Base-by-base conservation (phyloP, 768 basidiomycete genomes). In the Phaeolepiota aurea region DNA sequence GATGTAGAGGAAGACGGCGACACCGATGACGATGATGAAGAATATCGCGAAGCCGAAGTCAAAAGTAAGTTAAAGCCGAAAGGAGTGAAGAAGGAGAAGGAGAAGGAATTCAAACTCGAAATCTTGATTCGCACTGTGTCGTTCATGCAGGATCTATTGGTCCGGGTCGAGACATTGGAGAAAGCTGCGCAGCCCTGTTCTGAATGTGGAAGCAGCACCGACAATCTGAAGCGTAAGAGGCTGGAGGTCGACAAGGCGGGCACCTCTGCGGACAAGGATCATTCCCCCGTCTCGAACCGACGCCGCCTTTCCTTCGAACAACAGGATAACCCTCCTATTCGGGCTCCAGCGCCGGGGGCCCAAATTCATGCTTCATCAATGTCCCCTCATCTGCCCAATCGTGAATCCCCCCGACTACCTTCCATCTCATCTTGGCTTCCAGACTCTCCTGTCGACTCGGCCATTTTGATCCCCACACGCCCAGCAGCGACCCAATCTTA, bases 31-130 rank as follows among this genome's bases (percentile, higher is more conserved):
- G 65, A 63, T 9, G 64, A 58, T 2, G 65, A 61, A 20, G 67
- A 58, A 15, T 51, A 54, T 4, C 55, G 58, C 19, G 68, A 61
- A 13, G 63, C 51, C 16, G 65, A 62, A 12, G 51, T 52, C 33
- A 46, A 41, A 45, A 50, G 53, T 13, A 54, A 51, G 32, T 46
- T 37, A 30, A 44, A 18, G 16, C 54, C 50, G 0, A 51, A 59
- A 12, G 61, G 69, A 3, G 80, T 76, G 51, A 67, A 68, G 40
- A 66, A 69, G 44, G 69, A 72, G 45, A 75, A 76, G 57, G 86
- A 83, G 51, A 87, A 87, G 54, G 89, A 93, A 61, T 93, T 91
- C 70, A 94, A 93, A 63, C 71, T 94, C 18, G 91, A 93, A 63
- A 85, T 92, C 35, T 74, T 93, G 38, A 79, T 88, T 46, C 67